Evolutionary conservation across 495 filamentous ascomycete species (phyloP).

Genomic region (Hypoxylon fragiforme): DNA sequence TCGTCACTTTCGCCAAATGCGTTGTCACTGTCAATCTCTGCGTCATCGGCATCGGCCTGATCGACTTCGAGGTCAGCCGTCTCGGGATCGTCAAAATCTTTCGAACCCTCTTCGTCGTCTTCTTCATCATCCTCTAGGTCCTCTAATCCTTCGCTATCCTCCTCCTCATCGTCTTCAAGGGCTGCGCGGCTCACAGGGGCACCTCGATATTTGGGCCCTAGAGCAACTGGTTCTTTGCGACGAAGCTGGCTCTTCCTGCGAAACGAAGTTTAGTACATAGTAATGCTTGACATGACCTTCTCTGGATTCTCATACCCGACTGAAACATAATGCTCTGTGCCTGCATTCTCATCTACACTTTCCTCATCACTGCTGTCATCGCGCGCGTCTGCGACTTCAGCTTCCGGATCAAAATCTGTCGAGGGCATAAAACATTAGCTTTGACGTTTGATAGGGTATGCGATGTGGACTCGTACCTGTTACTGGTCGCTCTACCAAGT

Average conservation of each 20-base stretch:
- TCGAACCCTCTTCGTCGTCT: slow-evolving; percentile 36
- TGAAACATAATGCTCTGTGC: slow-evolving; percentile 80
- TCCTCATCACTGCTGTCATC: slow-evolving; percentile 60
- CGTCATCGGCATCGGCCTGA: slow-evolving; percentile 53
- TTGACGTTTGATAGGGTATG: background rate
- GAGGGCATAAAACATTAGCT: slow-evolving; percentile 16
- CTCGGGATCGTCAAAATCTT: slow-evolving; percentile 53
- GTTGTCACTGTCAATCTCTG: slow-evolving; percentile 65
- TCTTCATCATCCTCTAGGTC: slow-evolving; percentile 23
- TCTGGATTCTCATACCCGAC: slow-evolving; percentile 63
- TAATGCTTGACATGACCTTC: background rate
- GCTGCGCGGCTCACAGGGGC: slow-evolving; percentile 74
- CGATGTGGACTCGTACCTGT: slow-evolving; percentile 38
- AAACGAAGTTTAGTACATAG: slow-evolving; percentile 7
- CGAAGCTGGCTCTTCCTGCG: slow-evolving; percentile 81
- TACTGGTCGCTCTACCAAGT: slow-evolving; percentile 45
- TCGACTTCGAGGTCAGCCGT: slow-evolving; percentile 50
- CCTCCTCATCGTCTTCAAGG: slow-evolving; percentile 54
- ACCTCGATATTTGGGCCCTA: slow-evolving; percentile 84
- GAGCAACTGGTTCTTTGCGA: slow-evolving; percentile 63
- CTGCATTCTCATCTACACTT: slow-evolving; percentile 55
- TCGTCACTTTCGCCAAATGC: slow-evolving; percentile 63
- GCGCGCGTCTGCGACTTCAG: slow-evolving; percentile 56
- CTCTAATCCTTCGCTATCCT: slow-evolving; percentile 35
- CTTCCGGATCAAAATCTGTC: slow-evolving; percentile 88